phyloP scores from a whole-genome alignment of 2,329 filamentous ascomycete species.

The Fusarium sp. region DNA sequence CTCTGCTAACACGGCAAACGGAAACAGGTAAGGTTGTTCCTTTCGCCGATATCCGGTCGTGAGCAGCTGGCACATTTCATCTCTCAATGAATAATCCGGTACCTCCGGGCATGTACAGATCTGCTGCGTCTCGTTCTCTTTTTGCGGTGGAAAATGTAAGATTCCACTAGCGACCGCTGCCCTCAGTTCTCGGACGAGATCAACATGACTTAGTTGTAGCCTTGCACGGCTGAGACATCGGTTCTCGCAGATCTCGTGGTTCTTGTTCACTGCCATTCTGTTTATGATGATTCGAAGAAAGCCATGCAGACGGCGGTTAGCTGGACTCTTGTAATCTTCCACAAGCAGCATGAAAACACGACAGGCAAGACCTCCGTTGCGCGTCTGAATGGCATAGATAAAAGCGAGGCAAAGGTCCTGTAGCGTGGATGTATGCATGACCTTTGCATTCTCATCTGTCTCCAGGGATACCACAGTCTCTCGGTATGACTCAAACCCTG shows the following conservation, averaged over 20 bases:
- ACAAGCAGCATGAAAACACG: not conserved
- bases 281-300: not conserved
- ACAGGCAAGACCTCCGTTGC: not conserved
- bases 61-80: not conserved
- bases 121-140: rapidly evolving
- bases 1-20: not conserved
- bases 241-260: not conserved
- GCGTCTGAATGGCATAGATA: not conserved
- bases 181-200: not conserved
- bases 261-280: not conserved
- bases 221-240: not conserved
- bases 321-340: not conserved
- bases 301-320: not conserved
- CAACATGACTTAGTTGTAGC: not conserved
- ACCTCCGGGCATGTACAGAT: not conserved
- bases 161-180: not conserved
- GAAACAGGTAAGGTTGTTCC: not conserved
- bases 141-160: not conserved
- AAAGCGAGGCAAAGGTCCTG: not conserved
- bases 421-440: not conserved
- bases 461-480: not conserved
- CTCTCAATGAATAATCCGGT: not conserved
- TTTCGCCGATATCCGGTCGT: not conserved
- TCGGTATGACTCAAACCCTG: not conserved
- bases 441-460: not conserved